These are phyloP conservation scores for Paramecium caudatum DNA, from an alignment of 73 alveolate species.

Conservation along the genomic window DNA sequence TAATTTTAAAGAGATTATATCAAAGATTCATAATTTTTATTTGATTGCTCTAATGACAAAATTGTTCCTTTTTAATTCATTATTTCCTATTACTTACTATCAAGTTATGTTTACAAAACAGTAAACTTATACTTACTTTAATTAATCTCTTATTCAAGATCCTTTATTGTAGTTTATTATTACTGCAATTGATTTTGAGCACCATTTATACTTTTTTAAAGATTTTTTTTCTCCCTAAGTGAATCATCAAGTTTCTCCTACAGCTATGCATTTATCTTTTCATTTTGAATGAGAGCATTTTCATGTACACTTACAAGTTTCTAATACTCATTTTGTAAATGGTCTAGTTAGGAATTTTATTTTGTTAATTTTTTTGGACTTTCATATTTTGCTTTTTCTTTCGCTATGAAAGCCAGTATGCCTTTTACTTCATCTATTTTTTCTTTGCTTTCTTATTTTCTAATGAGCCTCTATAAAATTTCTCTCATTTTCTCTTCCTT, in stretches of 20 bases:
- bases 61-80: no score
- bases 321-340: conserved; percentile 30
- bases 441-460: conserved; percentile 46
- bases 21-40: no score
- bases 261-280: background rate
- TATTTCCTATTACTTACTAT: no score
- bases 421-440: conserved; percentile 39
- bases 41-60: no score
- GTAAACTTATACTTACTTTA: no score
- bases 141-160: no score
- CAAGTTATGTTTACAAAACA: no score
- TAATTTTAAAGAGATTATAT: no score
- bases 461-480: background rate
- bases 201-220: no score
- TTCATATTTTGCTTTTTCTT: conserved; percentile 39
- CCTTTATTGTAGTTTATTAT: no score
- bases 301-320: conserved; percentile 33
- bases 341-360: background rate
- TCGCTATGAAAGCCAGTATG: conserved; percentile 3
- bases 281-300: background rate
- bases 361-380: background rate
- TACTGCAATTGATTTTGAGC: no score
- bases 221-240: no score
- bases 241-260: background rate
- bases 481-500: conserved; percentile 57